Evolutionary conservation across 768 basidiomycete species (phyloP).

Genomic region (Leccinum ochraceum): DNA sequence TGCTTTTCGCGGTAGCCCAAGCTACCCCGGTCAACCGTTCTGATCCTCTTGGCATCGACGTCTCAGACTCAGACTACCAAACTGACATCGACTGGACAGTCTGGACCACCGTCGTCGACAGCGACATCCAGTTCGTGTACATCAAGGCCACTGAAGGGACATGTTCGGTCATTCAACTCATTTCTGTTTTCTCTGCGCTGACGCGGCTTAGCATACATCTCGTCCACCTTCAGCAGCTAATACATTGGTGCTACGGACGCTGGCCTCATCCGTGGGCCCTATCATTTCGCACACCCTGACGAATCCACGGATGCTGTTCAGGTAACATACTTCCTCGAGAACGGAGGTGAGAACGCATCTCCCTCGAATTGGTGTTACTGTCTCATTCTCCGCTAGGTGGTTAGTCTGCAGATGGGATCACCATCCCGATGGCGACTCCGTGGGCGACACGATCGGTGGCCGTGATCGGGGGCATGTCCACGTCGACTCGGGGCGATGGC

Average conservation of each 20-base stretch:
- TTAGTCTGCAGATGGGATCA: slow-evolving; percentile 56
- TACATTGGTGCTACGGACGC: slow-evolving; percentile 57
- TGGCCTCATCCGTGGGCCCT: slow-evolving; percentile 58
- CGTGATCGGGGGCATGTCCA: slow-evolving; percentile 8
- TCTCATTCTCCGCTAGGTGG: slow-evolving; percentile 37
- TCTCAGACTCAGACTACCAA: slow-evolving; percentile 52
- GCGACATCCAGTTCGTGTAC: slow-evolving; percentile 55
- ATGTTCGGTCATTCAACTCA: slow-evolving; percentile 32
- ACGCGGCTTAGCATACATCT: slow-evolving; percentile 22
- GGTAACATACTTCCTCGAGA: slow-evolving; percentile 55
- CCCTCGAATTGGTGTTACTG: not conserved
- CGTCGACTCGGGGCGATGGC: not conserved
- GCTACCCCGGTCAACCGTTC: slow-evolving; percentile 34
- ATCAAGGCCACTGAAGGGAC: slow-evolving; percentile 72
- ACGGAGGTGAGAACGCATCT: slow-evolving; percentile 45
- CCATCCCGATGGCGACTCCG: slow-evolving; percentile 45
- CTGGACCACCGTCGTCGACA: slow-evolving; percentile 45
- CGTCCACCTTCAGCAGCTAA: slow-evolving; percentile 43
- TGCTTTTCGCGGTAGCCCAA: slow-evolving; percentile 13
- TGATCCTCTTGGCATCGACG: slow-evolving; percentile 52
- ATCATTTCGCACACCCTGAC: slow-evolving; percentile 63
- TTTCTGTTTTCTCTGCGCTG: not conserved
- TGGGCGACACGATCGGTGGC: slow-evolving; percentile 22
- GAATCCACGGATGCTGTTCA: slow-evolving; percentile 55
- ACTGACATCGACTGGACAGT: slow-evolving; percentile 44